Base-by-base conservation (phyloP, 495 filamentous ascomycete species). In the Penicillium tannophilum region DNA sequence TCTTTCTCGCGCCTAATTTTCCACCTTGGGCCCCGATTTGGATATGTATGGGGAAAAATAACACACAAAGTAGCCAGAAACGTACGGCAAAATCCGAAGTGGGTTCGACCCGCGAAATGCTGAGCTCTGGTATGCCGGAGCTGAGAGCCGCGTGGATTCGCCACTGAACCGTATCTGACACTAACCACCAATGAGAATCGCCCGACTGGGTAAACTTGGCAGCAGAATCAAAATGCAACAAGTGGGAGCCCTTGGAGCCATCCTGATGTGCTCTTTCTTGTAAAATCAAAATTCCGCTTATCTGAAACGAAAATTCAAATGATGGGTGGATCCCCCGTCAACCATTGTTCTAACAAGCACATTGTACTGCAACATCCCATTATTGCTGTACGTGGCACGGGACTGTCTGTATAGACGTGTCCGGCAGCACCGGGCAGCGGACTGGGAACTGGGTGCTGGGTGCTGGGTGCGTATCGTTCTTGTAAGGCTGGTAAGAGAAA, bases 61-160 rank as follows among this genome's bases (percentile, higher is more conserved):
- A 55, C 45, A 60, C 49, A 53, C 55, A 49, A 5, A 56, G 43
- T 49, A 23, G 41, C 43, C 42, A 12, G 35, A 54, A 28, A 55
- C 19, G 52, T 55, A 47, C 41, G 47, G 39, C 16, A 55, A 43
- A 48, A 51, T 44, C 28, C 23, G 43, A 58, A 60, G 57, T 51
- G 56, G 62, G 52, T 53, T 56, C 47, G 62, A 56, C 46, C 55
- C 41, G 47, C 24, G 39, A 33, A 56, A 63, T 46, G 53, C 43
- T 35, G 63, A 35, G 17, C 45, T 70, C 62, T 78, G 75, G 72
- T 76, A 72, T 70, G 75, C 67, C 66, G 73, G 73, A 72, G 66
- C 46, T 63, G 39, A 70, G 45, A 64, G 63, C 73, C 72, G 73
- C 50, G 54, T 17, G 23, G 42, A 42, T 61, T 71, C 53, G 66